Conservation (phyloP, 345 rosid genomes). For the Microthlaspi erraticum region DNA sequence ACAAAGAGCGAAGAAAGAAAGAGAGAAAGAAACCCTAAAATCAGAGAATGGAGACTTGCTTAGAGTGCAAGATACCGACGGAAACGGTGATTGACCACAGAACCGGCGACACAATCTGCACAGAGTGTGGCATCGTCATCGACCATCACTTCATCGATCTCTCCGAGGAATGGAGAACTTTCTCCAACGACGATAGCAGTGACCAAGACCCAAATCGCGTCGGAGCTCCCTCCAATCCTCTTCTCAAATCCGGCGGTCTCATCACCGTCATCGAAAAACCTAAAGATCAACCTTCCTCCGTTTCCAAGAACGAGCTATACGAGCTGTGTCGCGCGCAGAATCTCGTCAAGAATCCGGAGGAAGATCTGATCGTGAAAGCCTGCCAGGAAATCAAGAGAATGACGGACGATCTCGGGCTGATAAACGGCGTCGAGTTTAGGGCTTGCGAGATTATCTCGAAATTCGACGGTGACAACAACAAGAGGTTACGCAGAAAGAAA, state of each 20-base stretch:
- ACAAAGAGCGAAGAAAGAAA: slow-evolving; percentile 2
- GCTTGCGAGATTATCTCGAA: slow-evolving; percentile 35
- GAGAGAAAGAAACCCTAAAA: slow-evolving; percentile 20
- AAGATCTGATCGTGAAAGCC: slow-evolving; percentile 16
- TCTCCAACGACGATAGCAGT: slow-evolving; percentile 6
- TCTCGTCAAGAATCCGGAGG: slow-evolving; percentile 10
- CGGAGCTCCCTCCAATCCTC: slow-evolving; percentile 32
- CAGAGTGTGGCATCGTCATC: slow-evolving; percentile 33
- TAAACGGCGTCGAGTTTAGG: slow-evolving; percentile 9
- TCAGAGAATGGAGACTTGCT: slow-evolving; percentile 25
- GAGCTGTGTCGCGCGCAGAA: not conserved
- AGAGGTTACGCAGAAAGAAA: slow-evolving; percentile 12
- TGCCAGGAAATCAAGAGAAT: slow-evolving; percentile 18
- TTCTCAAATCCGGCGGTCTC: slow-evolving; percentile 28
- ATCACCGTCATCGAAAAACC: slow-evolving; percentile 25
- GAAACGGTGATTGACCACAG: not conserved
- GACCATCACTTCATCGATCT: not conserved
- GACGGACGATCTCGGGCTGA: not conserved
- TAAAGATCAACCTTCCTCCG: not conserved
- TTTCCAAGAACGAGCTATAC: not conserved
- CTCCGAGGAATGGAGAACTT: slow-evolving; percentile 30
- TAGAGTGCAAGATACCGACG: slow-evolving; percentile 28
- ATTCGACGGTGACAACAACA: not conserved
- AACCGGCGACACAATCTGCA: slow-evolving; percentile 35
- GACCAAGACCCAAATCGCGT: slow-evolving; percentile 33